Base-by-base conservation (phyloP, 495 filamentous ascomycete species). In the Acidomyces sp. region DNA sequence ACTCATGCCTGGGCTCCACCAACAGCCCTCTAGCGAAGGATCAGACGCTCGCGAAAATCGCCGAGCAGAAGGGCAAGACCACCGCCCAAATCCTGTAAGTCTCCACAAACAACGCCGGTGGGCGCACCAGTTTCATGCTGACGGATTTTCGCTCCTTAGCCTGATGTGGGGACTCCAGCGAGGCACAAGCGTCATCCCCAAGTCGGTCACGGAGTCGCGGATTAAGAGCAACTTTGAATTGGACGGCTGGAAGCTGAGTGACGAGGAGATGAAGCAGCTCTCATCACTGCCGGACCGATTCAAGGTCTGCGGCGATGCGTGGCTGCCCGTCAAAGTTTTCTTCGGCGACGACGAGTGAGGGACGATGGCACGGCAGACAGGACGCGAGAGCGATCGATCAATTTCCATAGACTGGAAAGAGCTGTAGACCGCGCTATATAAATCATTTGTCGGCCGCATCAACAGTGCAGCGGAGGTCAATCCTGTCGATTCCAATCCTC, bases 311-410 rank as follows among this genome's bases (percentile, higher is more conserved):
- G 50, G 52, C n/a, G 58, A 63, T 51, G 48, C 37, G 1, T 63
- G 60, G 60, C 49, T 63, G 29, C 60, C 60, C 12, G 52, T 84
- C 22, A 81, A 80, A 71, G 80, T 88, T 6, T 90, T 90, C 71
- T 85, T 85, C 59, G 84, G 82, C 7, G 82, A 87, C 58, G 85
- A 50, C 36, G 41, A 50, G 34, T 46, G 46, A 29, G 13, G 19
- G 41, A 27, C 19, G 4, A 22, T 11, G n/a, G 11, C 7, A 17
- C 31, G 9, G 31, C n/a, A 29, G 26, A n/a, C n/a, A n/a, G n/a
- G n/a, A n/a, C n/a, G n/a, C n/a, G n/a, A n/a, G n/a, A n/a, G n/a
- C n/a, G n/a, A n/a, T n/a, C n/a, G n/a, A n/a, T n/a, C n/a, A n/a
- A n/a, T n/a, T n/a, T n/a, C n/a, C n/a, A n/a, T n/a, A n/a, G n/a